Evolutionary conservation across 2,329 filamentous ascomycete species (phyloP).

Genomic region (Aureobasidium sp.): DNA sequence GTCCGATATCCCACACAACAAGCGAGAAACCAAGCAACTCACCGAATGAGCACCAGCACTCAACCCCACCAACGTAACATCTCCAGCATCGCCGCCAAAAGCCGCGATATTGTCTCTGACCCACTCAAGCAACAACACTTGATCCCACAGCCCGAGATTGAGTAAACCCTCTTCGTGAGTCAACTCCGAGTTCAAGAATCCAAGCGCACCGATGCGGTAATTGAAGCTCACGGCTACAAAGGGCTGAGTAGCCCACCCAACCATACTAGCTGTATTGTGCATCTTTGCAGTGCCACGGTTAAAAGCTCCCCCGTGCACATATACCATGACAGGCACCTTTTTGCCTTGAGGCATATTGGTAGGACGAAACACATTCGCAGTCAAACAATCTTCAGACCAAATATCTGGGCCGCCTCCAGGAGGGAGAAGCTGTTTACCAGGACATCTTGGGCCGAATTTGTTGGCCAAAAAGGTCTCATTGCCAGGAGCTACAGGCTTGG

Average conservation of each 20-base stretch:
- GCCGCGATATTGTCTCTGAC: slow-evolving; percentile 33
- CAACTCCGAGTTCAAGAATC: slow-evolving; percentile 55
- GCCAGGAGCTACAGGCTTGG: slow-evolving; percentile 34
- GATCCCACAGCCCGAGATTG: slow-evolving; percentile 21
- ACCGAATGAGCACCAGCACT: slow-evolving; percentile 59
- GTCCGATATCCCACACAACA: background rate
- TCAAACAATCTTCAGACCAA: slow-evolving; percentile 49
- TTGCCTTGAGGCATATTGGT: slow-evolving; percentile 20
- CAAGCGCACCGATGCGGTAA: slow-evolving; percentile 55
- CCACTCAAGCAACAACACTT: slow-evolving; percentile 32
- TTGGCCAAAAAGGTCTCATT: slow-evolving; percentile 32
- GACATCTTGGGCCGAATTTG: slow-evolving; percentile 21
- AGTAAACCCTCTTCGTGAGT: slow-evolving; percentile 48
- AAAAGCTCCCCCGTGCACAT: slow-evolving; percentile 59
- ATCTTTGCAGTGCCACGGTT: slow-evolving; percentile 41
- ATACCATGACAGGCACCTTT: slow-evolving; percentile 50
- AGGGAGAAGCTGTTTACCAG: slow-evolving; percentile 21
- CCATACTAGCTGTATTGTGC: slow-evolving; percentile 56
- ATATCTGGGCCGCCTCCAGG: background rate
- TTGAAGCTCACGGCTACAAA: slow-evolving; percentile 26
- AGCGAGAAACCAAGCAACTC: slow-evolving; percentile 18
- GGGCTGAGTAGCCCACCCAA: slow-evolving; percentile 44
- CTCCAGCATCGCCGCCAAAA: slow-evolving; percentile 31
- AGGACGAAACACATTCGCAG: slow-evolving; percentile 53
- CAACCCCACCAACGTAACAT: slow-evolving; percentile 63